Percentiles rank a stretch among this genome's conserved stretches.
Conservation (phyloP, 495 filamentous ascomycete species). For the Cercophora newfieldiana region DNA sequence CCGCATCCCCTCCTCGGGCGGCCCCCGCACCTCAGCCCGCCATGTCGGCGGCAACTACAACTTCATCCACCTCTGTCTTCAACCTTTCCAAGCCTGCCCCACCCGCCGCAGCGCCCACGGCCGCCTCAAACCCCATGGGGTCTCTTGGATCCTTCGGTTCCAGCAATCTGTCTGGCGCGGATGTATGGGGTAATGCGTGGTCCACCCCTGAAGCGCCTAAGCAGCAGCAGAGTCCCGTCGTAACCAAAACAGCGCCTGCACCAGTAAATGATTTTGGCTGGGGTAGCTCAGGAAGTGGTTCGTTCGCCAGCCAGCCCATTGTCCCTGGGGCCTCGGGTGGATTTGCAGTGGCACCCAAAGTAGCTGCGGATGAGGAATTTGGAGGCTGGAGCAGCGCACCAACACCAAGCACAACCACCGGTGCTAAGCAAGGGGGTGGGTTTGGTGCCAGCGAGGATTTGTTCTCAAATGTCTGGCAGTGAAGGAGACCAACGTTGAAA, state of each 20-base stretch:
- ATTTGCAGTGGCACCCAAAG: conserved; percentile 58
- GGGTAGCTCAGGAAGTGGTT: conserved; percentile 42
- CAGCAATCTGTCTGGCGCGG: conserved; percentile 36
- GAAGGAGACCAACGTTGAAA: conserved; percentile 15
- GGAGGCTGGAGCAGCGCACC: conserved; percentile 80
- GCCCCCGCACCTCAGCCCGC: conserved; percentile 49
- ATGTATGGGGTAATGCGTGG: conserved; percentile 61
- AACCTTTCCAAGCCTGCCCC: conserved; percentile 66
- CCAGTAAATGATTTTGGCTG: conserved; percentile 54
- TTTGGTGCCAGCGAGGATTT: conserved; percentile 77
- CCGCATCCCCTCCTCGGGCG: conserved; percentile 31
- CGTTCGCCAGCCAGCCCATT: conserved; percentile 54
- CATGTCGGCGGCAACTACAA: conserved; percentile 42
- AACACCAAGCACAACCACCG: conserved; percentile 40
- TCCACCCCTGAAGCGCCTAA: conserved; percentile 46
- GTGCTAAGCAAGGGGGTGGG: conserved; percentile 46
- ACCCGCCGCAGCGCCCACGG: conserved; percentile 38
- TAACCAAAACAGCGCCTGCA: conserved; percentile 35
- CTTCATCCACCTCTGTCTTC: conserved; percentile 63
- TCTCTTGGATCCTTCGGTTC: conserved; percentile 37
- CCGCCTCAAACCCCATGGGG: conserved; percentile 30
- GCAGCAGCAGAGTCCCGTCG: conserved; percentile 29
- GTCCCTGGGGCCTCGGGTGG: conserved; percentile 53
- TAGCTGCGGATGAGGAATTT: conserved; percentile 86
- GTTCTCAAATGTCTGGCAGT: conserved; percentile 94